These are phyloP conservation scores for Apiospora rasikravindrae DNA, from an alignment of 2,329 filamentous ascomycete genomes.

Conservation along the genomic window DNA sequence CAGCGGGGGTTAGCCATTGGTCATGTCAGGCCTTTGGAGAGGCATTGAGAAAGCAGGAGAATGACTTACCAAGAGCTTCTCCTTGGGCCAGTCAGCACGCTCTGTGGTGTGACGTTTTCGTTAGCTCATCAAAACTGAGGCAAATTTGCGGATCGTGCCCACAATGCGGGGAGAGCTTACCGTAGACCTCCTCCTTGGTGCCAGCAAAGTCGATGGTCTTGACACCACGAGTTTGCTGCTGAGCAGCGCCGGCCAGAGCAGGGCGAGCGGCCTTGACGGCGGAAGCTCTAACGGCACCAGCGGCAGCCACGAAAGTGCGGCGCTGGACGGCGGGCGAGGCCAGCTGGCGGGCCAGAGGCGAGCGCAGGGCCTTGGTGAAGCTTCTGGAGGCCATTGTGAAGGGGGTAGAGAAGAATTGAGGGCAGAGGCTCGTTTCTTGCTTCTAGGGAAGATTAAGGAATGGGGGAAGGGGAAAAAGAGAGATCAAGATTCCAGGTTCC, in stretches of 20 bases:
- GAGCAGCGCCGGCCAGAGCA: conserved; percentile 51
- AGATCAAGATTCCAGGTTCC: background rate
- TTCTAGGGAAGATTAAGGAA: conserved; percentile 28
- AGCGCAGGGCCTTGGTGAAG: conserved; percentile 71
- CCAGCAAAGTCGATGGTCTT: conserved; percentile 99
- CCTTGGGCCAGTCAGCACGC: conserved; percentile 96
- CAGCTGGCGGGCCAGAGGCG: conserved; percentile 68
- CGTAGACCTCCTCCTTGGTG: conserved; percentile 91
- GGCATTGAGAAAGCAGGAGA: background rate
- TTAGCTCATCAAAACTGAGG: conserved; percentile 22
- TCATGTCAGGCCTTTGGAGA: conserved; percentile 6
- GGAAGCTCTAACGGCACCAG: conserved; percentile 60
- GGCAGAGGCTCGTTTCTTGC: conserved; percentile 28
- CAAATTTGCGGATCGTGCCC: background rate
- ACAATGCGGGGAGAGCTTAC: conserved; percentile 53
- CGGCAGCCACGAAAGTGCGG: conserved; percentile 66
- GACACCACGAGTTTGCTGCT: conserved; percentile 83
- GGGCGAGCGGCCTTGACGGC: conserved; percentile 51
- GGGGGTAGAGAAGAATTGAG: conserved; percentile 35
- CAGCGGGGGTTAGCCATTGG: conserved; percentile 28
- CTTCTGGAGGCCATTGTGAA: conserved; percentile 78
- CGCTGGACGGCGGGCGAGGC: conserved; percentile 64
- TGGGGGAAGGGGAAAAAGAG: conserved; percentile 24
- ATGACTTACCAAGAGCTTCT: conserved; percentile 89
- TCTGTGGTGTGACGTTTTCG: conserved; percentile 60